Conservation (phyloP, 345 rosid genomes). For the Odontarrhena argentea region DNA sequence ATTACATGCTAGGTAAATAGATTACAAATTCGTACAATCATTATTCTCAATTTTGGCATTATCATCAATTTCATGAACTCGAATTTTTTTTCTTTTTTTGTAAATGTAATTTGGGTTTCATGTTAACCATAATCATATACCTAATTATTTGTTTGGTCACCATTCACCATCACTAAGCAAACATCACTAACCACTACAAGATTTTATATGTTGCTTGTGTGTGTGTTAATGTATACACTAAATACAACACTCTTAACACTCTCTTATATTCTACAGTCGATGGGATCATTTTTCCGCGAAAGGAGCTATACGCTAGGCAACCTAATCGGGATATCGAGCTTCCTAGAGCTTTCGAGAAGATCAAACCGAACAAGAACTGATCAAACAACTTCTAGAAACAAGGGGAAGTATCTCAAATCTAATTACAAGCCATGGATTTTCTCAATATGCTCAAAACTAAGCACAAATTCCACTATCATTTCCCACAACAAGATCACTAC, state of each 20-base stretch:
- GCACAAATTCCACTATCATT: slow-evolving; percentile 60
- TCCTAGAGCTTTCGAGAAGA: slow-evolving; percentile 60
- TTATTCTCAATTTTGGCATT: neutral
- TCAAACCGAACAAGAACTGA: slow-evolving; percentile 55
- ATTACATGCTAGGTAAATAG: neutral
- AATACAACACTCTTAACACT: neutral
- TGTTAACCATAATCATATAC: neutral
- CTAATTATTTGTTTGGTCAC: neutral
- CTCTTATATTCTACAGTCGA: slow-evolving; percentile 54
- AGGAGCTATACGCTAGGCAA: slow-evolving; percentile 77
- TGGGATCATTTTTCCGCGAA: slow-evolving; percentile 75
- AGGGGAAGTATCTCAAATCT: slow-evolving; percentile 50
- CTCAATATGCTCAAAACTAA: slow-evolving; percentile 76
- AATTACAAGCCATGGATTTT: slow-evolving; percentile 59
- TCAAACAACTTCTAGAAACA: slow-evolving; percentile 40
- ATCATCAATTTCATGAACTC: neutral
- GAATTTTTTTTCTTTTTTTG: neutral
- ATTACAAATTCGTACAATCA: neutral
- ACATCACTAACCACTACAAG: slow-evolving; percentile 24
- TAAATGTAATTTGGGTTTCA: neutral
- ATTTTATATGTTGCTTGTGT: slow-evolving; percentile 19
- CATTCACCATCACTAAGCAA: slow-evolving; percentile 35
- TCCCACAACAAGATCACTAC: slow-evolving; percentile 33
- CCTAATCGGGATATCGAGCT: slow-evolving; percentile 68
- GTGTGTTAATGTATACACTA: neutral